phyloP scores from a whole-genome alignment of 1,284 basidiomycete genomes.

The Malassezia sp. region DNA sequence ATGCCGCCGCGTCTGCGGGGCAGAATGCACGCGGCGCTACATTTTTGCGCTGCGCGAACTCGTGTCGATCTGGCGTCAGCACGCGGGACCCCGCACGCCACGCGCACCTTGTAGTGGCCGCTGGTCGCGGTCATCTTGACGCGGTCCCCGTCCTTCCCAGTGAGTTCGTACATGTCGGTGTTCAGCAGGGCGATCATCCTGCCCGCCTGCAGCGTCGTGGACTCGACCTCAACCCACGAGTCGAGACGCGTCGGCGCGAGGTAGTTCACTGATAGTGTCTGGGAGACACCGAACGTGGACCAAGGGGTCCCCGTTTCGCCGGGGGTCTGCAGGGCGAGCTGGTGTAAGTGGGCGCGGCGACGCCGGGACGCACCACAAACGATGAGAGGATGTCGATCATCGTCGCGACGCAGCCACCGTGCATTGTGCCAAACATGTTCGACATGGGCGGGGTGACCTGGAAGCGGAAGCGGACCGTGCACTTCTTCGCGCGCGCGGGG shows the following conservation, averaged over 20 bases:
- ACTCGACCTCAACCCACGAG: slow-evolving; percentile 34
- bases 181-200: slow-evolving; percentile 23
- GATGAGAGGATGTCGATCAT: slow-evolving; percentile 11
- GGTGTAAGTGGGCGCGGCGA: neutral
- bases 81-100: no score
- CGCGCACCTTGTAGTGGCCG: slow-evolving; percentile 6
- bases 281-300: slow-evolving; percentile 39
- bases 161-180: slow-evolving; percentile 24
- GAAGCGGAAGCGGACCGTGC: slow-evolving; percentile 11
- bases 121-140: neutral
- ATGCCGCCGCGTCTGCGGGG: no score
- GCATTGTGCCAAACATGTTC: slow-evolving; percentile 13
- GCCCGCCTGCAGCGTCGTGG: slow-evolving; percentile 24
- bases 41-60: neutral
- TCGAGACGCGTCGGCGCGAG: slow-evolving; percentile 29
- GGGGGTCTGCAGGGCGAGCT: slow-evolving; percentile 23
- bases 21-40: no score
- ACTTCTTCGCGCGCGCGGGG: slow-evolving; percentile 4
- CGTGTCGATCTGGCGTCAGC: slow-evolving; percentile 3
- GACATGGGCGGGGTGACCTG: slow-evolving; percentile 3
- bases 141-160: slow-evolving; percentile 8
- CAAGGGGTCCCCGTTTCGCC: slow-evolving; percentile 26
- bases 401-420: slow-evolving; percentile 13
- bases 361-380: neutral
- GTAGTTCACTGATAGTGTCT: slow-evolving; percentile 35